Conservation (phyloP, 2,329 filamentous ascomycete species). For the Nemania serpens region DNA sequence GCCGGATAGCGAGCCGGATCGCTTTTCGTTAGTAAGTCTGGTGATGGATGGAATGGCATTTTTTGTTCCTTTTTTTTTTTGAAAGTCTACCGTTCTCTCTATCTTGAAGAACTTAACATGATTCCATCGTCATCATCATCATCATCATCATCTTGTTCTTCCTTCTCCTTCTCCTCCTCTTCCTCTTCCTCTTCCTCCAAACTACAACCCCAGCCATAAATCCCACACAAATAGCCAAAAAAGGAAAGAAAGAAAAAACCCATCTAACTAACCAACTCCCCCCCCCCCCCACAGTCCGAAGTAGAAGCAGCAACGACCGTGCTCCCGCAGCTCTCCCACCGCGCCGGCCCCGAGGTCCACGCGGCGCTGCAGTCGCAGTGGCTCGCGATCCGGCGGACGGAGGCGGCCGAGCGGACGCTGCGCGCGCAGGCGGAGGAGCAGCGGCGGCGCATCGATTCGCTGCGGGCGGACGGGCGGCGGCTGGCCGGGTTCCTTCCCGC, state of each 20-base stretch:
- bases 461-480: conserved; percentile 10
- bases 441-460: conserved; percentile 8
- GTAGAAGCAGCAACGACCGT: conserved; percentile 20
- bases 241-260: too few species aligned
- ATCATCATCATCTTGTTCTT: too few species aligned
- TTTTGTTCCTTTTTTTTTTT: too few species aligned
- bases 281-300: conserved; percentile 25
- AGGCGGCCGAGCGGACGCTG: conserved; percentile 13
- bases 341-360: neutral
- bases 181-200: neutral
- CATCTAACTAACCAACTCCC: neutral
- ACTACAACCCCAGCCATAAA: too few species aligned
- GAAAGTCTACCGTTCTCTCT: too few species aligned
- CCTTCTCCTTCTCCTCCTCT: neutral
- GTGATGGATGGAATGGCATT: too few species aligned
- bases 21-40: conserved; percentile 33
- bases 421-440: conserved; percentile 16
- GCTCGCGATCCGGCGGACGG: neutral
- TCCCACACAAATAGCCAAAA: too few species aligned
- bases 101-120: too few species aligned
- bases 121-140: too few species aligned
- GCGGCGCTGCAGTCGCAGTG: conserved; percentile 21
- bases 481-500: conserved; percentile 18
- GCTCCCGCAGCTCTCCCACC: neutral
- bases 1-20: conserved; percentile 21